A percentile compares a stretch with the other conserved stretches of the same genome.
These are phyloP conservation scores for Phylloporus sp. DNA, from an alignment of 768 basidiomycete genomes.

Conservation along the genomic window DNA sequence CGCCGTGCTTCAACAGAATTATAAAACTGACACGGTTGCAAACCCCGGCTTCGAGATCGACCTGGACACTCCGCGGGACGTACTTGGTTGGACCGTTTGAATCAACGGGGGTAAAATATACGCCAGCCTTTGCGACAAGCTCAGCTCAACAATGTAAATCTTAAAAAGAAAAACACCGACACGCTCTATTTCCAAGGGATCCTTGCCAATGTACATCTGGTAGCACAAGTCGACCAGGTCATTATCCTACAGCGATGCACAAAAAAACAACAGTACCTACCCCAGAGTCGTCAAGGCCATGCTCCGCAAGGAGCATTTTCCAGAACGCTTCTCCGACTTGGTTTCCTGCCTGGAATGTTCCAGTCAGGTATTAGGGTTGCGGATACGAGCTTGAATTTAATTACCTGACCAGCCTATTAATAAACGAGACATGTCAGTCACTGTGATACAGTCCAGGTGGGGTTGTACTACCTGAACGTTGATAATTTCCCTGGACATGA, in stretches of 20 bases:
- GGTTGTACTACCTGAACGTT: conserved; percentile 61
- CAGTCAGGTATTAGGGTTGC: conserved; percentile 17
- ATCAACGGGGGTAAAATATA: conserved; percentile 77
- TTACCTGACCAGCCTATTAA: conserved; percentile 67
- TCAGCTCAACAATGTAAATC: neutral
- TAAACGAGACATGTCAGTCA: conserved; percentile 8
- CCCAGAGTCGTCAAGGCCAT: conserved; percentile 72
- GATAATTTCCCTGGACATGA: conserved; percentile 76
- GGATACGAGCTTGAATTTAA: neutral
- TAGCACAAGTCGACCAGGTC: conserved; percentile 8
- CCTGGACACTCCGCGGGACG: conserved; percentile 84
- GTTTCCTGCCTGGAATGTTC: conserved; percentile 55
- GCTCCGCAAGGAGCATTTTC: conserved; percentile 83
- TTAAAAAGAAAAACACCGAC: conserved; percentile 38
- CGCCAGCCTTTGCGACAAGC: conserved; percentile 51
- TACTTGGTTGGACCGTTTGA: conserved; percentile 57
- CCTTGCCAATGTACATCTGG: conserved; percentile 67
- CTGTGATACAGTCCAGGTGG: neutral
- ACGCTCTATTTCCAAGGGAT: conserved; percentile 70
- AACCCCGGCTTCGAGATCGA: conserved; percentile 89
- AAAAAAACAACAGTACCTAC: conserved; percentile 35
- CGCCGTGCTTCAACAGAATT: neutral
- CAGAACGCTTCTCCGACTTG: conserved; percentile 87
- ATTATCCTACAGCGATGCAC: conserved; percentile 8
- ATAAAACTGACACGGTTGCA: conserved; percentile 61